Conservation (phyloP, 805 yeast species). For the Kodamaea kaohsiungensis region DNA sequence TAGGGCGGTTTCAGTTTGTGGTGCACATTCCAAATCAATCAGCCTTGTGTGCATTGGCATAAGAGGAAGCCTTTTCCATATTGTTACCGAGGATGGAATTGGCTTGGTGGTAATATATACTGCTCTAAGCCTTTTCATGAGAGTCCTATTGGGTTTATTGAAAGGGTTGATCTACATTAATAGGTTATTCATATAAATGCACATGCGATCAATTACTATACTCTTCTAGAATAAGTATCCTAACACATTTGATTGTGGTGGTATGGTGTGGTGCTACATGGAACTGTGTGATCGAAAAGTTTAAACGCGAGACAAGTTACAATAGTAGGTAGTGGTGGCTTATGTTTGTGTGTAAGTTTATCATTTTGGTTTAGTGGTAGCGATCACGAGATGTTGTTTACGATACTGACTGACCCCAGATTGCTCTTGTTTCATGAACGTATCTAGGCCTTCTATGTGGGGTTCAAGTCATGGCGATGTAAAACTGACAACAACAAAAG, state of each 20-base stretch:
- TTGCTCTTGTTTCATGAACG: background rate
- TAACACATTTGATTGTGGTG: background rate
- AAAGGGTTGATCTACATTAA: too few species aligned
- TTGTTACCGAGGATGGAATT: too few species aligned
- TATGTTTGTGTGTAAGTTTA: background rate
- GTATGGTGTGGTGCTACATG: background rate
- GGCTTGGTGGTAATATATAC: too few species aligned
- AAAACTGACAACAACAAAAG: too few species aligned
- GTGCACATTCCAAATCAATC: background rate
- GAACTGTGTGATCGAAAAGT: background rate
- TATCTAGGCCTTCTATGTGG: background rate
- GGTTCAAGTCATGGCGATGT: background rate
- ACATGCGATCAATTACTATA: background rate
- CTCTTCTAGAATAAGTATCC: background rate
- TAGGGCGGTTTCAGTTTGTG: slow-evolving; percentile 2
- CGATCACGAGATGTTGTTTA: background rate
- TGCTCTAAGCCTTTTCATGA: too few species aligned
- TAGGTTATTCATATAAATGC: too few species aligned
- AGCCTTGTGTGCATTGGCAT: background rate
- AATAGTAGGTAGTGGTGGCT: background rate
- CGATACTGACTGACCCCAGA: background rate
- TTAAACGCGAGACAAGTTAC: background rate
- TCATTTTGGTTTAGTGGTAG: background rate
- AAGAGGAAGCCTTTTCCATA: too few species aligned
- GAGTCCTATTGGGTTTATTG: too few species aligned